Conservation (phyloP, 2,329 filamentous ascomycete species). For the Xylaria sp. region DNA sequence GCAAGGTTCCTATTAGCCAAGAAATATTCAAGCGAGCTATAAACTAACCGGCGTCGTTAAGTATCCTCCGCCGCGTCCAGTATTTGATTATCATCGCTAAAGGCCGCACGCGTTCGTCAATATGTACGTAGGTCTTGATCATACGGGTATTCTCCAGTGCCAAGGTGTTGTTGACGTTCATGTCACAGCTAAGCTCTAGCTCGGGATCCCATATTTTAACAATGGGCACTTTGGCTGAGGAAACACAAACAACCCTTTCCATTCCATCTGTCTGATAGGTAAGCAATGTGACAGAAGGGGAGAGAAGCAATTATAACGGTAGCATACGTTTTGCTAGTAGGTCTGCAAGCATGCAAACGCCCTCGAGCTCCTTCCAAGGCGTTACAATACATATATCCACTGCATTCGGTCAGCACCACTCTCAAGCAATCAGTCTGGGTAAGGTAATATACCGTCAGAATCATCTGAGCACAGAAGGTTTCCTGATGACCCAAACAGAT, state of each 20-base stretch:
- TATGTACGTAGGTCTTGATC: conserved; percentile 96
- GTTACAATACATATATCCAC: conserved; percentile 99
- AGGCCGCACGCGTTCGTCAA: conserved; percentile 88
- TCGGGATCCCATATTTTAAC: conserved; percentile 99
- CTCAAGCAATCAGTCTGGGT: neutral
- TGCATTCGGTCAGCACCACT: conserved; percentile 55
- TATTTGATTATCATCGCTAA: conserved; percentile 97
- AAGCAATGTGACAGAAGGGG: conserved; percentile 43
- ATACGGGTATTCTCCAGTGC: conserved; percentile 96
- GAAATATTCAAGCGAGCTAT: neutral
- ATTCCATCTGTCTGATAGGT: conserved; percentile 77
- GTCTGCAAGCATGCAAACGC: conserved; percentile 89
- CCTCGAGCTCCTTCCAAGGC: conserved; percentile 84
- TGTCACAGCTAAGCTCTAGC: conserved; percentile 87
- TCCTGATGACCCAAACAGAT: conserved; percentile 97
- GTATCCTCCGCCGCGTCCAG: conserved; percentile 91
- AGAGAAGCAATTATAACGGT: conserved; percentile 33
- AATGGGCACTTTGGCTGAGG: conserved; percentile 94
- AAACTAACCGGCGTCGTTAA: conserved; percentile 92
- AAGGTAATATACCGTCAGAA: conserved; percentile 81
- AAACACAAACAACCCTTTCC: conserved; percentile 95
- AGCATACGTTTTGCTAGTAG: conserved; percentile 82
- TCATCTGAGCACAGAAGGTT: conserved; percentile 95
- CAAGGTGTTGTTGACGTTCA: conserved; percentile 98
- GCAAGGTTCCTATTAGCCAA: conserved; percentile 27